These are phyloP conservation scores for Scheffersomyces illinoinensis DNA, from an alignment of 1,139 yeast genomes.

Conservation along the genomic window DNA sequence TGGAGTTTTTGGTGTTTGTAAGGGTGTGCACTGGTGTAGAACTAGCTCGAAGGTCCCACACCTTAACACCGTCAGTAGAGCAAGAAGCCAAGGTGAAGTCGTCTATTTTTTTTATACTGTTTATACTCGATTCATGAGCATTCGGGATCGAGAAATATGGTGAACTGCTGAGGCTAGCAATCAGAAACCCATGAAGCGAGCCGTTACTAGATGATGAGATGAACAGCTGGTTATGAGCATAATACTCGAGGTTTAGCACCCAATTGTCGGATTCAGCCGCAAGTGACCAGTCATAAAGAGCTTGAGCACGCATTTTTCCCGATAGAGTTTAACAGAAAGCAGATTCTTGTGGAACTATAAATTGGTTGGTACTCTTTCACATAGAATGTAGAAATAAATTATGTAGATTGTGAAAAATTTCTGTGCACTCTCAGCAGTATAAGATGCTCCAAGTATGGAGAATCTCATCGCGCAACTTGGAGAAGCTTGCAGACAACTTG, in stretches of 20 bases:
- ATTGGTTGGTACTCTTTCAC: no score
- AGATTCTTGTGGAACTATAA: background rate
- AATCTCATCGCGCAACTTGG: background rate
- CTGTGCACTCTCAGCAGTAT: background rate
- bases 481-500: background rate
- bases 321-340: background rate
- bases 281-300: slow-evolving; percentile 19
- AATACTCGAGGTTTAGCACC: slow-evolving; percentile 46
- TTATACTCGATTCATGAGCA: slow-evolving; percentile 44
- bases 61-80: slow-evolving; percentile 61
- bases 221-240: slow-evolving; percentile 33
- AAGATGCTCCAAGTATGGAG: background rate
- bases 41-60: slow-evolving; percentile 61
- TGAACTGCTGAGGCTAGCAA: slow-evolving; percentile 16
- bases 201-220: slow-evolving; percentile 53
- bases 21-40: slow-evolving; percentile 27
- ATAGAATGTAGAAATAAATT: background rate
- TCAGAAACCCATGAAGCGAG: slow-evolving; percentile 36
- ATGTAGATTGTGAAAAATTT: background rate
- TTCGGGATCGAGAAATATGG: slow-evolving; percentile 12
- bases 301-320: slow-evolving; percentile 1
- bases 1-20: slow-evolving; percentile 41
- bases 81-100: slow-evolving; percentile 34
- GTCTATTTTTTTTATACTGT: slow-evolving; percentile 27
- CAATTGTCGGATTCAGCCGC: slow-evolving; percentile 37